Evolutionary conservation across 2,329 filamentous ascomycete genomes (phyloP), one percentile per base, ranked within the genome.

Genomic region (Tolypocladium album): DNA sequence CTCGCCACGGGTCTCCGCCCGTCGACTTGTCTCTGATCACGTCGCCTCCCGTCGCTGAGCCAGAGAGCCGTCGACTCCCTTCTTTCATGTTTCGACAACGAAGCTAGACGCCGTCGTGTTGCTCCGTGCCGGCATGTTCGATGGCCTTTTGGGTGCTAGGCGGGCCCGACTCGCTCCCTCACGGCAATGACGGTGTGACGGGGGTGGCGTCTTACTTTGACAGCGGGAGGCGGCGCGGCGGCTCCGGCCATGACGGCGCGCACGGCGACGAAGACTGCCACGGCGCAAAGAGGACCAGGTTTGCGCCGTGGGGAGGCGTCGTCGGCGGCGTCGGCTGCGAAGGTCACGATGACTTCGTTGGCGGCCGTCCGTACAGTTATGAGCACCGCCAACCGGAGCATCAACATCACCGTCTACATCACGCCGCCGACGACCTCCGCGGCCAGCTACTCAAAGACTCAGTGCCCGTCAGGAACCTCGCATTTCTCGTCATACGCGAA

Each of bases 101-200:
- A 43, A 43, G n/a, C 8, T 43, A 43, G 20, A 20, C 43, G 52
- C 40, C 45, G 22, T 43, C 53, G 57, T 38, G 31, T 22, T 31
- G 31, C 27, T 8, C 17, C 5, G 42, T 24, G 34, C 31, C 53
- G 60, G 71, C 68, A 71, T 75, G 73, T 70, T 70, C 72, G 65
- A 76, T 73, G 72, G 71, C 68, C 67, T 76, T 70, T 68, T 75
- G 70, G 75, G 71, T 74, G 63, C 71, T 70, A 64, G 69, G 71
- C 68, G 64, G 70, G 62, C 67, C 64, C 66, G 65, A 64, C 63
- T 64, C 68, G 63, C 67, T 67, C 58, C 59, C 53, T 65, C 65
- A 65, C 31, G 15, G 20, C 31, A 20, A 53, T 53, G 50, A 13
- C 31, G 17, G n/a, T 22, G 50, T 20, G 50, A 36, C 22, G 47